Conservation (phyloP, 805 yeast genomes). For the Suhomyces faveliae region DNA sequence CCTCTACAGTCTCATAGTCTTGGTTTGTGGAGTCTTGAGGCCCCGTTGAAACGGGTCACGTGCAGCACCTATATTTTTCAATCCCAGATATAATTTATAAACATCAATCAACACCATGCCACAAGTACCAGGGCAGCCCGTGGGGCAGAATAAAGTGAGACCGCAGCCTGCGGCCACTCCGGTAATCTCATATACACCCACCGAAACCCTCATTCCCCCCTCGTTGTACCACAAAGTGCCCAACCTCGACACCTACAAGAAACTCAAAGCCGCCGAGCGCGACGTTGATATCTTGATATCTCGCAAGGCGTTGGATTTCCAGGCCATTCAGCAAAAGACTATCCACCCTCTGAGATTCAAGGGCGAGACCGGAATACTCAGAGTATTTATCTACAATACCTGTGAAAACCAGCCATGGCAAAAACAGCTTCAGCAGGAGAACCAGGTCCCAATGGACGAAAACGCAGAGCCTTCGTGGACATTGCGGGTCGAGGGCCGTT, state of each 20-base stretch:
- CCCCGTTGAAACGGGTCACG: neutral
- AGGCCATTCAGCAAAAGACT: constrained; percentile 53
- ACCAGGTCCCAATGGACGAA: constrained; percentile 15
- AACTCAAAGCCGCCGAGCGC: constrained; percentile 77
- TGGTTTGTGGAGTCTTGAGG: too few relatives aligned
- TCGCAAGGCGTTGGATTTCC: constrained; percentile 81
- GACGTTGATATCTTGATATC: constrained; percentile 77
- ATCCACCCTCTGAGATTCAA: constrained; percentile 36
- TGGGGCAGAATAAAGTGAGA: constrained; percentile 25
- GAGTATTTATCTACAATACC: constrained; percentile 81
- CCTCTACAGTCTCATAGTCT: too few relatives aligned
- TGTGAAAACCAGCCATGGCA: constrained; percentile 88
- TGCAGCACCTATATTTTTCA: neutral
- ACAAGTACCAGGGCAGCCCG: constrained; percentile 14
- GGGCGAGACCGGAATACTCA: constrained; percentile 57
- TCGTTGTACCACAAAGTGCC: constrained; percentile 49
- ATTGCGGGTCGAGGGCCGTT: constrained; percentile 81
- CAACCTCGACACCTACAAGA: constrained; percentile 69
- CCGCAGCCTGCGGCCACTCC: constrained; percentile 36
- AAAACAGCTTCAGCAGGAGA: constrained; percentile 26
- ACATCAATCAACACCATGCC: constrained; percentile 14
- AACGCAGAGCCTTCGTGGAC: constrained; percentile 67
- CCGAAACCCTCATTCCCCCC: constrained; percentile 39
- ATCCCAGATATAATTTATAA: too few relatives aligned
- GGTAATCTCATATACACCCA: constrained; percentile 41